These are phyloP conservation scores for Byssoonygena ceratinophila DNA, from an alignment of 2,329 filamentous ascomycete species.

Conservation along the genomic window DNA sequence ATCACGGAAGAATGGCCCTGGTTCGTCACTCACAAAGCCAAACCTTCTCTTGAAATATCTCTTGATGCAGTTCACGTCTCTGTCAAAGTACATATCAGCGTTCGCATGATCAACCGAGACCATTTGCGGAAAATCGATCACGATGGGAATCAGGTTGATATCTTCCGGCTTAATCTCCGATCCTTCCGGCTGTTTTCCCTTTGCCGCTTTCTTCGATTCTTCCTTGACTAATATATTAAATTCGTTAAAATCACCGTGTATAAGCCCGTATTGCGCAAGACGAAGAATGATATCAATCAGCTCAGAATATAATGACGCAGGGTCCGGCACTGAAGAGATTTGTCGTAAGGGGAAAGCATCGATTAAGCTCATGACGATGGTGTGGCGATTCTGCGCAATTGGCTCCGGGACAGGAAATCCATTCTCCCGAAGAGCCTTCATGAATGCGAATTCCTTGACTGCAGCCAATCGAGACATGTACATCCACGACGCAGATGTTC, in stretches of 20 bases:
- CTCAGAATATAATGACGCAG: slow-evolving; percentile 79
- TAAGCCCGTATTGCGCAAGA: slow-evolving; percentile 75
- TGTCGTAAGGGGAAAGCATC: slow-evolving; percentile 87
- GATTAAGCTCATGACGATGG: slow-evolving; percentile 88
- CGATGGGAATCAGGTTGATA: slow-evolving; percentile 59
- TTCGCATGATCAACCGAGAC: slow-evolving; percentile 89
- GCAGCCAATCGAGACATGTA: slow-evolving; percentile 89
- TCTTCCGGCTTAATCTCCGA: slow-evolving; percentile 21
- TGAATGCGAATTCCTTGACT: slow-evolving; percentile 88
- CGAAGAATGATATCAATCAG: slow-evolving; percentile 76
- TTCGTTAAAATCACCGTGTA: slow-evolving; percentile 98
- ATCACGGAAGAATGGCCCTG: slow-evolving; percentile 76
- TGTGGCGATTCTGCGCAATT: slow-evolving; percentile 81
- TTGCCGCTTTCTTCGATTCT: slow-evolving; percentile 30
- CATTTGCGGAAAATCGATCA: slow-evolving; percentile 99
- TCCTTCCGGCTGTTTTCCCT: slow-evolving; percentile 27
- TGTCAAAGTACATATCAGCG: slow-evolving; percentile 94
- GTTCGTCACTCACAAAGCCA: slow-evolving; percentile 69
- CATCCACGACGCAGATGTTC: slow-evolving; percentile 83
- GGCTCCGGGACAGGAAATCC: slow-evolving; percentile 86
- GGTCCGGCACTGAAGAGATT: slow-evolving; percentile 71
- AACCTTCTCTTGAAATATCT: slow-evolving; percentile 85
- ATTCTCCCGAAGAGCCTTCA: slow-evolving; percentile 72
- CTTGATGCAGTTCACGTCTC: slow-evolving; percentile 91
- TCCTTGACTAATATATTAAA: slow-evolving; percentile 97